phyloP scores from a whole-genome alignment of 2,329 filamentous ascomycete species.

The Aspergillaceae sp. region DNA sequence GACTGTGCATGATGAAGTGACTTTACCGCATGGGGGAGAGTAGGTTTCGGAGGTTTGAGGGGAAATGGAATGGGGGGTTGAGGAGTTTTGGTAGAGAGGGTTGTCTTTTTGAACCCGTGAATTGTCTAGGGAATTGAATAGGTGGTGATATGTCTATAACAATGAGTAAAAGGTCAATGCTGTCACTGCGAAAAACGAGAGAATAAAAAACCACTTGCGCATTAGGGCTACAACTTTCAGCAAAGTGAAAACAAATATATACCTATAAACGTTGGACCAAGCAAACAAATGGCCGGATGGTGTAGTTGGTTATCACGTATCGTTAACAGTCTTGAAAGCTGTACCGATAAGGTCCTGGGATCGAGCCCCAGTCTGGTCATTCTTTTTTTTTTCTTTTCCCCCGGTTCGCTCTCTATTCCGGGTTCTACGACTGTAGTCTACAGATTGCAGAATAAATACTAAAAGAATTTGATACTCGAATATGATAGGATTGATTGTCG shows the following conservation, averaged over 20 bases:
- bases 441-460: background rate
- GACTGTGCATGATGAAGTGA: slow-evolving; percentile 21
- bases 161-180: no score
- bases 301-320: slow-evolving; percentile 29
- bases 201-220: no score
- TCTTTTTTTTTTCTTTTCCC: background rate
- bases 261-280: no score
- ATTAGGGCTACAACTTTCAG: no score
- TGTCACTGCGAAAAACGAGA: no score
- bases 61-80: slow-evolving; percentile 38
- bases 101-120: slow-evolving; percentile 42
- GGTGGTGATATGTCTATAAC: no score
- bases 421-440: background rate
- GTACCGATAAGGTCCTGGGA: slow-evolving; percentile 2
- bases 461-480: no score
- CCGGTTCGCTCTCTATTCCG: no score
- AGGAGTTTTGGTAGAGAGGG: slow-evolving; percentile 54
- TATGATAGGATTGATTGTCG: background rate
- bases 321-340: background rate
- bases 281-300: slow-evolving; percentile 16
- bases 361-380: slow-evolving; percentile 1
- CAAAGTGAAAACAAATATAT: no score
- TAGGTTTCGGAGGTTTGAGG: slow-evolving; percentile 52
- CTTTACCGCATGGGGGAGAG: slow-evolving; percentile 53
- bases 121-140: background rate